Base-by-base conservation (phyloP, 305 asterid species). In the Fraxinus sp. region DNA sequence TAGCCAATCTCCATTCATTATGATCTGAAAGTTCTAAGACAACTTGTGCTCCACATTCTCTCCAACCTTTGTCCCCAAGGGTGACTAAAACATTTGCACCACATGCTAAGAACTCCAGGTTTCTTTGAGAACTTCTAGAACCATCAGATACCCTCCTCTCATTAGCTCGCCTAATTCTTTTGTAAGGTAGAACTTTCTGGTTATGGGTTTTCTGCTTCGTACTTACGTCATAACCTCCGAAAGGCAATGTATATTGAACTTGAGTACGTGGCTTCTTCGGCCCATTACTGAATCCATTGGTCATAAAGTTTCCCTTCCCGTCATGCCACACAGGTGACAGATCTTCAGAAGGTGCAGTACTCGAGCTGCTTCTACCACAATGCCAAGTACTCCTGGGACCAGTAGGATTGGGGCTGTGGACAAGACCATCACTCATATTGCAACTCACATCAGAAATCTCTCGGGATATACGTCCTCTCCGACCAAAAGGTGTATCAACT, bases 231-330 rank as follows among this genome's bases (percentile, higher is more conserved):
- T 81, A 82, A 84, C 92, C 93, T 83, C 89, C 91, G 57, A 81
- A 88, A 84, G 99, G 98, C 90, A 93, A 80, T 75, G 97, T 88
- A 89, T 97, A 97, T 73, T 91, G 97, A 75, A 97, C 98, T 84
- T 90, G 98, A 57, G 98, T 93, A 70, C 98, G 91, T 80, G 97
- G 98, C 90, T 89, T 95, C 91, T 92, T 97, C 3, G 98, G 98
- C 77, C 98, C 98, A 83, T 83, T 91, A 74, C 94, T 87, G 79
- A 96, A 96, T 70, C 92, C 98, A 82, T 82, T 87, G 84, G 84
- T 82, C 73, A 82, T 80, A 80, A 87, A 83, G 72, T 89, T 89
- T 16, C 91, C 82, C 85, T 88, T 90, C 66, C 90, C 92, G 79
- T 88, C 92, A 82, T 91, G 82, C 94, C 89, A 90, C 43, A 81